These are phyloP conservation scores for Aspergillus coremiiformis DNA, from an alignment of 495 filamentous ascomycete species.

Conservation along the genomic window DNA sequence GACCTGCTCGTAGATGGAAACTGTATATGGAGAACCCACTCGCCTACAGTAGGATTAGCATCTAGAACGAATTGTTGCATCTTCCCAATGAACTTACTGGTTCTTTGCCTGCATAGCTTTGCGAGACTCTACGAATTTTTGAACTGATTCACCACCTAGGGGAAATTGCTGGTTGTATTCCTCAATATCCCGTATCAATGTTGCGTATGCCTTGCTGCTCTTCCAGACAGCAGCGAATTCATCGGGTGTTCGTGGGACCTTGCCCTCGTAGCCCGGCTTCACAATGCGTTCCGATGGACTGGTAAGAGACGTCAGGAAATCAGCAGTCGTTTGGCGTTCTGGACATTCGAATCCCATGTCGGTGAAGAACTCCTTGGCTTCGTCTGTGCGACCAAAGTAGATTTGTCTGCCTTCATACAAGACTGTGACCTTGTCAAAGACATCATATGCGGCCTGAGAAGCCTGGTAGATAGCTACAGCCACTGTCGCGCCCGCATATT, in stretches of 20 bases:
- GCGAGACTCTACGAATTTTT: constrained; percentile 35
- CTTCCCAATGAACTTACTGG: constrained; percentile 10
- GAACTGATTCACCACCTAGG: constrained; percentile 32
- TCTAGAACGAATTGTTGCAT: background rate
- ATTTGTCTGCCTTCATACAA: constrained; percentile 61
- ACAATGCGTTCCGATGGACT: constrained; percentile 59
- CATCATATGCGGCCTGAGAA: constrained; percentile 71
- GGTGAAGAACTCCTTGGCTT: constrained; percentile 59
- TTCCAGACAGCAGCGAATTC: constrained; percentile 63
- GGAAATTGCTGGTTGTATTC: constrained; percentile 43
- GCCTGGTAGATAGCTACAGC: constrained; percentile 84
- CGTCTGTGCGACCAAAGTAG: constrained; percentile 55
- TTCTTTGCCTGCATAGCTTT: constrained; percentile 40
- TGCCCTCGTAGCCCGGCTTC: constrained; percentile 54
- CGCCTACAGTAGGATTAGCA: constrained; percentile 15
- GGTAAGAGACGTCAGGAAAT: constrained; percentile 73
- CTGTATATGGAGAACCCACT: constrained; percentile 40
- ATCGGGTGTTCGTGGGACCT: constrained; percentile 61
- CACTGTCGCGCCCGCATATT: constrained; percentile 67
- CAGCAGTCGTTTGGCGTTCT: constrained; percentile 58
- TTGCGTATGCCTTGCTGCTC: constrained; percentile 45
- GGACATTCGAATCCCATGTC: constrained; percentile 58
- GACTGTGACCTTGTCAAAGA: constrained; percentile 56
- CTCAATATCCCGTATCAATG: constrained; percentile 45
- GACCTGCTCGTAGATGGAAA: constrained; percentile 41